Conservation (phyloP, 2,329 filamentous ascomycete genomes). For the Acarospora socialis region DNA sequence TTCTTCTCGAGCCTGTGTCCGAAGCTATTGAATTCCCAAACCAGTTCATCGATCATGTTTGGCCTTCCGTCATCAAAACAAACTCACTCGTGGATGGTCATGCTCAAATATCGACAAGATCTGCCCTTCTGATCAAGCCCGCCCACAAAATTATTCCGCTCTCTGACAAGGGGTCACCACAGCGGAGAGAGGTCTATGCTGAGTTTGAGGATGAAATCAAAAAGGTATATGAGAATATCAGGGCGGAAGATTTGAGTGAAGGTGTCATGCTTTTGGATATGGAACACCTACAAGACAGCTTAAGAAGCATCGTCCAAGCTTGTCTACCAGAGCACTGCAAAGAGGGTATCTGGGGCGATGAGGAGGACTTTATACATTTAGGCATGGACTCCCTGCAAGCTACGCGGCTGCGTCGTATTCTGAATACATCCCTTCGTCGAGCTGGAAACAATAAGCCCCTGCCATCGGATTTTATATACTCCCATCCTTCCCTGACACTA, state of each 20-base stretch:
- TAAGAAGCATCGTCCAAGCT: constrained; percentile 3
- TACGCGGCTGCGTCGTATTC: constrained; percentile 9
- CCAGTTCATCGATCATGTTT: constrained; percentile 15
- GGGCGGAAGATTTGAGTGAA: background rate
- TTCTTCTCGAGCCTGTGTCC: constrained; percentile 16
- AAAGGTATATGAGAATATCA: constrained; percentile 6
- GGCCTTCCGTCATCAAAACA: constrained; percentile 15
- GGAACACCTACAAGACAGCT: background rate
- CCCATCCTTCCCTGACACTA: too few species aligned
- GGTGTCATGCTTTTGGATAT: background rate
- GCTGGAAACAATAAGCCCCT: too few species aligned
- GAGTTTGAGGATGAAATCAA: constrained; percentile 17
- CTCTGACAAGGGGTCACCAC: constrained; percentile 18
- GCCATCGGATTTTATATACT: too few species aligned
- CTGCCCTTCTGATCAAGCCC: constrained; percentile 11
- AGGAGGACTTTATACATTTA: constrained; percentile 25
- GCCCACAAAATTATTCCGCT: constrained; percentile 11
- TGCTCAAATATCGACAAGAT: constrained; percentile 14
- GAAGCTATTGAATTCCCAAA: constrained; percentile 1
- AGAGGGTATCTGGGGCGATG: background rate
- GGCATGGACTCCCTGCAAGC: constrained; percentile 30
- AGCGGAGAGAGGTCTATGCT: constrained; percentile 15
- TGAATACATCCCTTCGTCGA: background rate
- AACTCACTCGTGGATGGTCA: constrained; percentile 17
- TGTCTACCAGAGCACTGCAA: background rate